Base-by-base conservation (phyloP, 192 early-diverging fungal species). In the Linnemannia elongata region DNA sequence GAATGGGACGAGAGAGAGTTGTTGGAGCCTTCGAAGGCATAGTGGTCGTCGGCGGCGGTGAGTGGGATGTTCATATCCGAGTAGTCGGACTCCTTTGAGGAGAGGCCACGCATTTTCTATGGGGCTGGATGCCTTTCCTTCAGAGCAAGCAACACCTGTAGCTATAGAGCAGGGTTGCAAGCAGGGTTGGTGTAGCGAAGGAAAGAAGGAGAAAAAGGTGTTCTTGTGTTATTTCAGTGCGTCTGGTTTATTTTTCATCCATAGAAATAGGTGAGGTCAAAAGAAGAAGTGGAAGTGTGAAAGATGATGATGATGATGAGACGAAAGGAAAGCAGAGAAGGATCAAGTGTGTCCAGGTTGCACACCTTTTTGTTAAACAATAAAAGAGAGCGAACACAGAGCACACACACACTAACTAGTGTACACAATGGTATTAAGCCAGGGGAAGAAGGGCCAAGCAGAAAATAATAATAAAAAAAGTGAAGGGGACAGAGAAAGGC, bases 51-150 rank as follows among this genome's bases (percentile, higher is more conserved):
- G 10, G 70, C 76, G 24, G 85, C 76, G 35, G 89, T 90, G 57
- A 90, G 70, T 6, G 89, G 89, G 74, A 90, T 80, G 55, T 90
- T 90, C 70, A 82, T 88, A 47, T 90, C 89, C 71, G 86, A 88
- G 78, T 75, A 84, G 66, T 80, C 85, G 47, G 89, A 89, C 78
- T 88, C 88, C 35, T 90, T 88, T 9, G 89, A 86, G 49, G 85
- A 87, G 60, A 78, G 76, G 49, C 79, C 85, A 42, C 85, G 79
- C 85, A 77, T 94, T 77, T 66, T 66, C 60, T 35, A 72, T 52
- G 72, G 47, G 72, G 78, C 68, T 74, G 54, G 79, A 55, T 74
- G 54, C 54, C 54, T 60, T 55, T 54, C 54, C 54, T 80, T 55
- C 13, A 44, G 33, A 55, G 52, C 75, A 38, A 52, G 57, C 44